Percentiles rank a stretch among this genome's conserved stretches.
These are phyloP conservation scores for Lasiodiplodia sp. DNA, from an alignment of 2,329 filamentous ascomycete genomes.

Conservation along the genomic window DNA sequence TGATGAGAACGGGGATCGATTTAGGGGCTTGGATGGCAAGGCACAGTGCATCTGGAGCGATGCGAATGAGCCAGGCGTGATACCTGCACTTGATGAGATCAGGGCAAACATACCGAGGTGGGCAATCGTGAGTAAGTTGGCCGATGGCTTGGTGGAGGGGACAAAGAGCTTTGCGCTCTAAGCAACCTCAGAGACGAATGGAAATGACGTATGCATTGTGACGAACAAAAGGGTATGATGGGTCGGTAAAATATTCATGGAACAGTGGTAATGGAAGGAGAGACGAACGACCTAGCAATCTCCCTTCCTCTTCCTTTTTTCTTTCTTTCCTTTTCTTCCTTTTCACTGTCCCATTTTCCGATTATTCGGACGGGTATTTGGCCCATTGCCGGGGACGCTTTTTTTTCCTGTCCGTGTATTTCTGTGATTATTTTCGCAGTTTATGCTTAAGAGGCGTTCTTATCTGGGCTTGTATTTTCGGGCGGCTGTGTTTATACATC, in stretches of 20 bases:
- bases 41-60: constrained; percentile 90
- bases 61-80: constrained; percentile 71
- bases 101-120: constrained; percentile 78
- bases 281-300: not conserved
- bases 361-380: not conserved
- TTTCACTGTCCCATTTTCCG: not conserved
- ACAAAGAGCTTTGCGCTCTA: constrained; percentile 71
- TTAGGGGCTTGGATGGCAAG: constrained; percentile 55
- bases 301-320: not conserved
- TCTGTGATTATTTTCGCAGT: not conserved
- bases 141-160: constrained; percentile 82
- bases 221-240: constrained; percentile 4
- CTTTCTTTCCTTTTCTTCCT: not conserved
- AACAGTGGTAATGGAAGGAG: not conserved
- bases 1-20: constrained; percentile 33
- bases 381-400: not conserved
- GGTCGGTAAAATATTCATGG: not conserved
- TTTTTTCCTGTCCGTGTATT: not conserved
- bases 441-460: not conserved
- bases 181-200: not conserved
- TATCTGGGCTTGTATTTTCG: not conserved
- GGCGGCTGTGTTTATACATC: not conserved
- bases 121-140: constrained; percentile 77
- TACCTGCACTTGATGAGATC: constrained; percentile 86
- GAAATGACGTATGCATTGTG: constrained; percentile 5